Percentiles rank a stretch among this genome's conserved stretches.
These are phyloP conservation scores for Adiantum capillusveneris DNA, from an alignment of 75 land plant genomes.

Conservation along the genomic window DNA sequence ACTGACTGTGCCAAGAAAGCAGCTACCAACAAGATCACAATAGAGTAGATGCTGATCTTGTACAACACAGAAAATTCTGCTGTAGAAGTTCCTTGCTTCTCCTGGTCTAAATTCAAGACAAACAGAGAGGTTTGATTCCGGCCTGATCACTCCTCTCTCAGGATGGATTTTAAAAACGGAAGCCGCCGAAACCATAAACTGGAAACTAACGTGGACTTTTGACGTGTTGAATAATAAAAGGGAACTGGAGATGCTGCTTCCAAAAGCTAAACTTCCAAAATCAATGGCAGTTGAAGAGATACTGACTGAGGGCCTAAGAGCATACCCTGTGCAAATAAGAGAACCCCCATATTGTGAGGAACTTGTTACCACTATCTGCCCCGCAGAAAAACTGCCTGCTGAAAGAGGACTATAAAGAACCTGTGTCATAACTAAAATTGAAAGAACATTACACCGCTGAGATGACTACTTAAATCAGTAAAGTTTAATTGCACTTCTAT, in stretches of 20 bases:
- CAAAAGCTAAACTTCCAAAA: slow-evolving; percentile 31
- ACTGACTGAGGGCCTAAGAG: slow-evolving; percentile 16
- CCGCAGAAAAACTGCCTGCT: slow-evolving; percentile 29
- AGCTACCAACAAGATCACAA: slow-evolving; percentile 31
- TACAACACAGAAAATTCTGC: slow-evolving; percentile 20
- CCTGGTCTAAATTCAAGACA: slow-evolving; percentile 17
- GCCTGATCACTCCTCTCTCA: slow-evolving; percentile 8
- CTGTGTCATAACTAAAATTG: slow-evolving; percentile 14
- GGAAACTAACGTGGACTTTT: slow-evolving; percentile 19
- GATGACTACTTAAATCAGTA: too few species aligned
- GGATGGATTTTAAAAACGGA: slow-evolving; percentile 9
- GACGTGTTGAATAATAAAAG: slow-evolving; percentile 21
- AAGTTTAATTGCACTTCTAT: too few species aligned
- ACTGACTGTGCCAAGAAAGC: slow-evolving; percentile 20
- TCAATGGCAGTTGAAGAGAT: slow-evolving; percentile 21
- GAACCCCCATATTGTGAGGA: slow-evolving; percentile 17
- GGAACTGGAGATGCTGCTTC: slow-evolving; percentile 18
- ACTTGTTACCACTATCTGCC: slow-evolving; percentile 22
- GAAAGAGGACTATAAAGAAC: slow-evolving; percentile 25
- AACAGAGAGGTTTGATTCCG: slow-evolving; percentile 12
- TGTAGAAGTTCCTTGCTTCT: slow-evolving; percentile 28
- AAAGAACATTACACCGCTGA: too few species aligned
- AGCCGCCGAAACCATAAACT: slow-evolving; percentile 16
- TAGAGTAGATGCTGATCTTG: slow-evolving; percentile 28
- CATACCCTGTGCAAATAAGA: slow-evolving; percentile 32